Evolutionary conservation across 176 grass and related monocot genomes (phyloP).

Genomic region (Areca catechu): DNA sequence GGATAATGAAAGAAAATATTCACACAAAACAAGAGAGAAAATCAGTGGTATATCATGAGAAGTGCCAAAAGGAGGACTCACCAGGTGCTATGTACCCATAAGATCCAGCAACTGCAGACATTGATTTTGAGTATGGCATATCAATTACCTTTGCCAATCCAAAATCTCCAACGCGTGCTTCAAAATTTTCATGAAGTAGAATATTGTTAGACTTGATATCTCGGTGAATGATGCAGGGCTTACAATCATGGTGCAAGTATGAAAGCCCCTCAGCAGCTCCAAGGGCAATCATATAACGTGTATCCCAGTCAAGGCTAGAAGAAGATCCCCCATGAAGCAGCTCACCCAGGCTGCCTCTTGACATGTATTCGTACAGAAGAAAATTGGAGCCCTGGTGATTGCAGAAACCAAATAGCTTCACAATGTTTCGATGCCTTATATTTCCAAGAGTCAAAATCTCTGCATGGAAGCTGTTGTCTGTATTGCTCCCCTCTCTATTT

Average conservation of each 20-base stretch:
- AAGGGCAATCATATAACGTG: slow-evolving; percentile 69
- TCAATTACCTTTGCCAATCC: slow-evolving; percentile 97
- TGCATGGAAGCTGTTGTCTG: slow-evolving; percentile 84
- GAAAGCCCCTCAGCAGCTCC: slow-evolving; percentile 92
- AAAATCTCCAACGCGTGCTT: slow-evolving; percentile 99
- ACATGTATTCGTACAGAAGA: slow-evolving; percentile 91
- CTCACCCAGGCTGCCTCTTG: slow-evolving; percentile 90
- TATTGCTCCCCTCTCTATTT: slow-evolving; percentile 83
- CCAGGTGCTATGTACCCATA: slow-evolving; percentile 99
- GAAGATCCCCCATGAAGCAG: slow-evolving; percentile 72
- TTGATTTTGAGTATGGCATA: slow-evolving; percentile 85
- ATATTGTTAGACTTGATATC: slow-evolving; percentile 99
- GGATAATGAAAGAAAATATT: no score
- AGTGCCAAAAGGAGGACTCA: slow-evolving; percentile 24
- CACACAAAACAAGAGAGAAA: no score
- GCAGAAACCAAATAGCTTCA: slow-evolving; percentile 90
- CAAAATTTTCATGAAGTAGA: slow-evolving; percentile 94
- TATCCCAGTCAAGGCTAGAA: slow-evolving; percentile 72
- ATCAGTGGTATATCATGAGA: no score
- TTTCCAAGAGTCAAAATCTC: slow-evolving; percentile 98
- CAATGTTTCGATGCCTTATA: slow-evolving; percentile 95
- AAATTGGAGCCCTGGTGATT: slow-evolving; percentile 92
- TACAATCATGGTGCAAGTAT: slow-evolving; percentile 95
- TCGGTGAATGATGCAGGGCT: slow-evolving; percentile 80
- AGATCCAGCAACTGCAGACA: slow-evolving; percentile 98